Evolutionary conservation across 2,329 filamentous ascomycete species (phyloP).

Genomic region (Neofusicoccum ribis): DNA sequence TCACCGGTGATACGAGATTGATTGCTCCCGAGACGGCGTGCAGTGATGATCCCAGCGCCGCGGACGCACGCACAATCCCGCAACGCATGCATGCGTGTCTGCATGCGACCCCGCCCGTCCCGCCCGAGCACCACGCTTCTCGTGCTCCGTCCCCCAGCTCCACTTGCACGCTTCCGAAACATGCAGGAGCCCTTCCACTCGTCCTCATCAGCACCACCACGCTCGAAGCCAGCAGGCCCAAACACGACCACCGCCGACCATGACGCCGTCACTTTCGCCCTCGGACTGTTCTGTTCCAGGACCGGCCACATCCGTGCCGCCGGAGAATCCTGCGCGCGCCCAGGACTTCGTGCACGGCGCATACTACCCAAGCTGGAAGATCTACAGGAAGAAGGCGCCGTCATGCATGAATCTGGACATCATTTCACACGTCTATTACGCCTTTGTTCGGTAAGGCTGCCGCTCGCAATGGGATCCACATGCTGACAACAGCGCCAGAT

Average conservation of each 20-base stretch:
- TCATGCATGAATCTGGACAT: constrained; percentile 61
- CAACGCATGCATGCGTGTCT: neutral
- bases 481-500: neutral
- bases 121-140: too few species aligned
- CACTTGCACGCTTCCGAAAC: neutral
- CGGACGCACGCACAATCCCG: neutral
- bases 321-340: neutral
- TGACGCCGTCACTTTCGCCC: neutral
- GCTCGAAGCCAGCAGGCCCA: too few species aligned
- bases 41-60: neutral
- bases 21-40: neutral
- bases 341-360: constrained; percentile 66
- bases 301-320: neutral
- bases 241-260: neutral
- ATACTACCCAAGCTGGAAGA: constrained; percentile 77
- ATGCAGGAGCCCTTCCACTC: neutral
- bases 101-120: neutral
- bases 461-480: too few species aligned
- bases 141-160: neutral
- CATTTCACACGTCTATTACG: constrained; percentile 74
- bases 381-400: constrained; percentile 72
- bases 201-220: neutral
- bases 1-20: neutral
- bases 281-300: neutral
- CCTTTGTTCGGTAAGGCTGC: neutral